Conservation (phyloP, 2,329 filamentous ascomycete species). For the Alternaria sp. region DNA sequence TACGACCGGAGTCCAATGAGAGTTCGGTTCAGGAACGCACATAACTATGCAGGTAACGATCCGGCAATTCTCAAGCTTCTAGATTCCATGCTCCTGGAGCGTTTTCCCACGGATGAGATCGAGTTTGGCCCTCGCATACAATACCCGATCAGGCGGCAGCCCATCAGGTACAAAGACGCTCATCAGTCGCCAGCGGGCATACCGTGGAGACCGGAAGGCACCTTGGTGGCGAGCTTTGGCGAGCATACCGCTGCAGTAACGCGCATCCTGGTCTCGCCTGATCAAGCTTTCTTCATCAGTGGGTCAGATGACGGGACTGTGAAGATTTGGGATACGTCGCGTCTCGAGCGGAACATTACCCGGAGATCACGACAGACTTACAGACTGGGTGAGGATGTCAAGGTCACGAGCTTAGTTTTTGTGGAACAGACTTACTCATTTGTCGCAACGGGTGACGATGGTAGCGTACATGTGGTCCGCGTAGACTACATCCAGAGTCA, state of each 20-base stretch:
- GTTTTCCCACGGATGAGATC: conserved; percentile 64
- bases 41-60: conserved; percentile 84
- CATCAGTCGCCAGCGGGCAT: conserved; percentile 58
- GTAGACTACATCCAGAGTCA: conserved; percentile 69
- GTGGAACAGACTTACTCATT: conserved; percentile 95
- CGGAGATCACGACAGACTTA: conserved; percentile 88
- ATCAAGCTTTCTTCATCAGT: conserved; percentile 94
- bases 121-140: conserved; percentile 82
- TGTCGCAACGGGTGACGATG: conserved; percentile 86
- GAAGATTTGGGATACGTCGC: conserved; percentile 89
- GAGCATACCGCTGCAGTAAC: conserved; percentile 87
- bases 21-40: conserved; percentile 66
- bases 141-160: conserved; percentile 63
- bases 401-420: conserved; percentile 84
- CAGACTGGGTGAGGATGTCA: conserved; percentile 72
- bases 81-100: conserved; percentile 80
- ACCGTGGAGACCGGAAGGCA: conserved; percentile 83
- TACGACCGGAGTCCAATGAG: conserved; percentile 41
- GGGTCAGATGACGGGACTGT: conserved; percentile 90
- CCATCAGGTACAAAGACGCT: conserved; percentile 62
- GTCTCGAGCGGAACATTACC: conserved; percentile 88
- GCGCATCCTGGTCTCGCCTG: conserved; percentile 80
- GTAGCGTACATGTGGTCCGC: conserved; percentile 81
- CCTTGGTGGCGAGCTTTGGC: conserved; percentile 83
- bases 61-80: conserved; percentile 68